Evolutionary conservation across 2,329 filamentous ascomycete species (phyloP).

Genomic region (Immersiporthe knoxdaviesiana): DNA sequence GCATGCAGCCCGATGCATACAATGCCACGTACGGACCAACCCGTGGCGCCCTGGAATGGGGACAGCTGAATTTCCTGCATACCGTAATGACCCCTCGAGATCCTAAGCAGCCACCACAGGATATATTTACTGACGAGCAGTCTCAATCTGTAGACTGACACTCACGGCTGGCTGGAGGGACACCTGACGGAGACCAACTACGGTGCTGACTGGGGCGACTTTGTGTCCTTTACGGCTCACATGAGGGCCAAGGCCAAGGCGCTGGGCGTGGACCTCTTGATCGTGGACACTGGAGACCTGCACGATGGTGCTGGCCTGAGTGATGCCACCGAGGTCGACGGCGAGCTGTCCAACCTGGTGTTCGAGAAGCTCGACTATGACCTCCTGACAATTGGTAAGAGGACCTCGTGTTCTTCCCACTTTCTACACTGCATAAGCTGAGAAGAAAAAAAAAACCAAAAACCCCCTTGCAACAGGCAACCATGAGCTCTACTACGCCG

Average conservation of each 20-base stretch:
- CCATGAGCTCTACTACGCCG: slow-evolving; percentile 67
- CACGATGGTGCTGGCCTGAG: slow-evolving; percentile 67
- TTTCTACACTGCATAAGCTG: background rate
- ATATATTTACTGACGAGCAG: background rate
- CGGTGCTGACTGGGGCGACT: slow-evolving; percentile 69
- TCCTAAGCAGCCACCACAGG: too few relatives aligned
- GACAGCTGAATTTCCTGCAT: slow-evolving; percentile 65
- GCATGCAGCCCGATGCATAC: slow-evolving; percentile 51
- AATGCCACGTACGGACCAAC: slow-evolving; percentile 49
- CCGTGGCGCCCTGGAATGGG: slow-evolving; percentile 57
- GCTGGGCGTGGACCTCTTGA: slow-evolving; percentile 61
- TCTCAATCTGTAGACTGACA: slow-evolving; percentile 50
- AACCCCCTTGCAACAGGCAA: slow-evolving; percentile 47
- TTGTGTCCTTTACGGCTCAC: slow-evolving; percentile 60
- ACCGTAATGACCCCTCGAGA: slow-evolving; percentile 44
- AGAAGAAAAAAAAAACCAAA: too few relatives aligned
- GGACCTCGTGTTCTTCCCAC: background rate
- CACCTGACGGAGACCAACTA: slow-evolving; percentile 66
- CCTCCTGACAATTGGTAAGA: slow-evolving; percentile 44
- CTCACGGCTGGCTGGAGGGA: slow-evolving; percentile 64
- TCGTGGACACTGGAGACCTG: slow-evolving; percentile 66
- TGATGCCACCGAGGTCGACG: slow-evolving; percentile 62
- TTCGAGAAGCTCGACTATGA: slow-evolving; percentile 49
- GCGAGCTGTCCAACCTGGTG: slow-evolving; percentile 53
- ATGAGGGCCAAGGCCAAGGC: slow-evolving; percentile 62